Conservation (phyloP, 2,329 filamentous ascomycete genomes). For the Xylaria sp. region DNA sequence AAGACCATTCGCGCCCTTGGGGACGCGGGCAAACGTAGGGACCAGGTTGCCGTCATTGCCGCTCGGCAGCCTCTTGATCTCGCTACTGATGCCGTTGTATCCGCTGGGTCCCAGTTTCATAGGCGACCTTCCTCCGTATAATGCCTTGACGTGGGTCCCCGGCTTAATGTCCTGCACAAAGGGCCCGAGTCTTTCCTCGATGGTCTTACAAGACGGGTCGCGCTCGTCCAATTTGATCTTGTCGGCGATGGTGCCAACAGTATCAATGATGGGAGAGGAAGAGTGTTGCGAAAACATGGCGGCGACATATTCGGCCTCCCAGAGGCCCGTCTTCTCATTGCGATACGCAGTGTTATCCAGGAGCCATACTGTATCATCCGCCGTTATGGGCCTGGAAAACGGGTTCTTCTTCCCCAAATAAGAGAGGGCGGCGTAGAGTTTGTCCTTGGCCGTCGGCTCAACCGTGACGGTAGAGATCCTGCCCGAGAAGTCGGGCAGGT, state of each 20-base stretch:
- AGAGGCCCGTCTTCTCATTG: conserved; percentile 59
- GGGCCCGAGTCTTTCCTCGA: conserved; percentile 75
- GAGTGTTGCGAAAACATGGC: conserved; percentile 81
- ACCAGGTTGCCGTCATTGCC: conserved; percentile 58
- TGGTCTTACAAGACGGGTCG: conserved; percentile 66
- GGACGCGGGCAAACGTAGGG: conserved; percentile 61
- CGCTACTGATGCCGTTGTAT: conserved; percentile 75
- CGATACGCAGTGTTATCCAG: conserved; percentile 89
- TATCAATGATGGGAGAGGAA: conserved; percentile 72
- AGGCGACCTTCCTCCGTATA: conserved; percentile 59
- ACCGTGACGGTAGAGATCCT: conserved; percentile 41
- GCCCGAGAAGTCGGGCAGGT: conserved; percentile 54
- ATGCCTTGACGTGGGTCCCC: conserved; percentile 72
- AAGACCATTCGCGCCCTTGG: conserved; percentile 63
- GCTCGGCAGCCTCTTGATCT: conserved; percentile 64
- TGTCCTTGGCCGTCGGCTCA: conserved; percentile 41
- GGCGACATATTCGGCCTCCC: conserved; percentile 85
- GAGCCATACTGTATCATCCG: conserved; percentile 82
- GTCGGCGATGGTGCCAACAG: conserved; percentile 76
- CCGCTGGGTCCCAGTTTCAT: conserved; percentile 75
- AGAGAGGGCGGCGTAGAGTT: conserved; percentile 57
- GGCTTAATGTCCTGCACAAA: conserved; percentile 82
- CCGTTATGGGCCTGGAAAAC: conserved; percentile 67
- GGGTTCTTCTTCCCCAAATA: conserved; percentile 66
- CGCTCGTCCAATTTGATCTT: conserved; percentile 73